Evolutionary conservation across 345 rosid genomes (phyloP).

Genomic region (Pistacia integerrima): DNA sequence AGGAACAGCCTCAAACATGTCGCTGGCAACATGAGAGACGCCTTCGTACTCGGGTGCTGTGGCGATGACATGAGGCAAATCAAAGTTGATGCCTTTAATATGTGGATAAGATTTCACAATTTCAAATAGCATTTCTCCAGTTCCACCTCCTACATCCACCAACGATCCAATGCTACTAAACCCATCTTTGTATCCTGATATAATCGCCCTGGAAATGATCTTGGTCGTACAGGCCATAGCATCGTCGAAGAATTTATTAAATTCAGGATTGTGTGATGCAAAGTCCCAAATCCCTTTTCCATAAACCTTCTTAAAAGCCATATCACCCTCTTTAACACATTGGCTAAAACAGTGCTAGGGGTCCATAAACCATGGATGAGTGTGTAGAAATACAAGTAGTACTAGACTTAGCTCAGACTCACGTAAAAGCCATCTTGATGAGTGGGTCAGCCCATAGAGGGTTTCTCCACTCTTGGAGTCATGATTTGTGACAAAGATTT

Average conservation of each 20-base stretch:
- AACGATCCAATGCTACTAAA: conserved; percentile 9
- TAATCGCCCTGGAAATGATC: too few species aligned
- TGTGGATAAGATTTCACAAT: conserved; percentile 33
- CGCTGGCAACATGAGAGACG: conserved; percentile 25
- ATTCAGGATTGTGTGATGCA: conserved; percentile 17
- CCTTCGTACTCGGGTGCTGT: conserved; percentile 28
- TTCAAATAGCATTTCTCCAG: conserved; percentile 20
- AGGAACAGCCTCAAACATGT: conserved; percentile 39
- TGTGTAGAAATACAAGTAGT: conserved; percentile 26
- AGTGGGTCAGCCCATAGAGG: conserved; percentile 27
- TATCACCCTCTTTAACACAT: conserved; percentile 38
- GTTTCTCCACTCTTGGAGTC: conserved; percentile 16
- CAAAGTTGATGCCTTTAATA: conserved; percentile 36
- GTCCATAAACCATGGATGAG: conserved; percentile 17
- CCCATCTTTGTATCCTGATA: conserved; percentile 10
- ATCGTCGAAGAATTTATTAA: conserved; percentile 32
- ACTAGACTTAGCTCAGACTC: conserved; percentile 24
- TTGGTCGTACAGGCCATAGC: not conserved
- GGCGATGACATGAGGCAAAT: conserved; percentile 38
- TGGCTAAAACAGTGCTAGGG: conserved; percentile 33
- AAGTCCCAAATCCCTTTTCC: conserved; percentile 33
- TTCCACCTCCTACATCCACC: conserved; percentile 48
- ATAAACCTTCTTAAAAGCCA: conserved; percentile 35
- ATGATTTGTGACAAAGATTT: conserved; percentile 22
- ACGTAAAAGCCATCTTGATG: conserved; percentile 37